Conservation (phyloP, 768 basidiomycete species). For the Phylloporus rhodoxanthus region DNA sequence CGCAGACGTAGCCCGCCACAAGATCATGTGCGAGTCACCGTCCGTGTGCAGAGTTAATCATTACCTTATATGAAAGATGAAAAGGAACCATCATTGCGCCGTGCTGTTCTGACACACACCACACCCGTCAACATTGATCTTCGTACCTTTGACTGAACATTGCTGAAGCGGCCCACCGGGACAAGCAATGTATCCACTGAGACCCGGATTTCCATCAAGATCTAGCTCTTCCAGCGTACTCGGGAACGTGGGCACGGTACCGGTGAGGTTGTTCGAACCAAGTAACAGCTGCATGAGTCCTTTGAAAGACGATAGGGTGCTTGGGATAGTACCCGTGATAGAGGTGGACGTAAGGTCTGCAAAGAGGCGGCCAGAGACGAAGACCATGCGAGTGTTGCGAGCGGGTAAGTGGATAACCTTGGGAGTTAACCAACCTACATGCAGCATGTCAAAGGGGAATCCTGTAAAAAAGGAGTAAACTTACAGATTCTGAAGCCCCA, state of each 20-base stretch:
- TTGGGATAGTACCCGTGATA: conserved; percentile 35
- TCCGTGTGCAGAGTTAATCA: conserved; percentile 5
- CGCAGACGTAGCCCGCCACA: conserved; percentile 10
- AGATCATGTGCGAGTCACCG: background rate
- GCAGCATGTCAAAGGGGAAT: conserved; percentile 1
- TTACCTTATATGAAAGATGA: conserved; percentile 2
- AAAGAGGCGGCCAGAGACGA: conserved; percentile 30
- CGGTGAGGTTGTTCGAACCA: conserved; percentile 33
- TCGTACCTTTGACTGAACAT: conserved; percentile 22
- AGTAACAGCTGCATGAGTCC: conserved; percentile 36
- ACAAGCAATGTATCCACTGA: conserved; percentile 27
- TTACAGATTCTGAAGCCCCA: conserved; percentile 36
- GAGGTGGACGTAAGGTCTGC: conserved; percentile 37
- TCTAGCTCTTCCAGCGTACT: conserved; percentile 30
- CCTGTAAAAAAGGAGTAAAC: background rate
- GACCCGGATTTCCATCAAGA: conserved; percentile 34
- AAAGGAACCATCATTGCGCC: conserved; percentile 1
- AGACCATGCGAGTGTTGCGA: conserved; percentile 30
- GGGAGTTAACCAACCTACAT: conserved; percentile 34
- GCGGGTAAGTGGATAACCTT: conserved; percentile 30
- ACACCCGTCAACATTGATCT: conserved; percentile 18
- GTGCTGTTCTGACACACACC: conserved; percentile 19
- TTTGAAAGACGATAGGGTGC: conserved; percentile 29
- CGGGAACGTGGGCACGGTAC: conserved; percentile 34
- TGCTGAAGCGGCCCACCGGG: conserved; percentile 9